Percentiles rank a stretch among this genome's conserved stretches.
phyloP scores from a whole-genome alignment of 2,329 filamentous ascomycete species.

The Colletotrichum tamarilloi region DNA sequence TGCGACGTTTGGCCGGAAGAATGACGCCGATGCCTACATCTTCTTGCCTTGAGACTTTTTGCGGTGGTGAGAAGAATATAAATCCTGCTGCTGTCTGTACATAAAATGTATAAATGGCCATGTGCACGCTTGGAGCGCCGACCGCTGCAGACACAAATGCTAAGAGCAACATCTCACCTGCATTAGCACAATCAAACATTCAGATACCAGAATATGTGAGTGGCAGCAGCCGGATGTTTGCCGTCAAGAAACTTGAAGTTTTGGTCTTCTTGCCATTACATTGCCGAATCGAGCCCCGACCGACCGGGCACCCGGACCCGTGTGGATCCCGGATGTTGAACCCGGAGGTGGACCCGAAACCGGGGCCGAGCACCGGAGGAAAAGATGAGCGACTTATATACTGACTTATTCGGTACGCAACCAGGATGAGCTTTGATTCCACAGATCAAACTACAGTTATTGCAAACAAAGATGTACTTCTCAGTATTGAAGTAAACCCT shows the following conservation, averaged over 20 bases:
- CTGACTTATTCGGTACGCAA: too few relatives aligned
- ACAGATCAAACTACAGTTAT: too few relatives aligned
- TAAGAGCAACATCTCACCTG: neutral
- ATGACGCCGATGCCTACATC: conserved; percentile 14
- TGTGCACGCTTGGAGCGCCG: neutral
- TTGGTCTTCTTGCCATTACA: neutral
- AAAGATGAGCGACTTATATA: neutral
- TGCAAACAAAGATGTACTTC: too few relatives aligned
- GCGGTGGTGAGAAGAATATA: neutral
- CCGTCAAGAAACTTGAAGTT: neutral
- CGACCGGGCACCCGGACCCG: too few relatives aligned
- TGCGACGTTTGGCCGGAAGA: conserved; percentile 10
- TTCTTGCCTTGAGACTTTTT: neutral
- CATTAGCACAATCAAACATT: neutral
- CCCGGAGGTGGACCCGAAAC: neutral
- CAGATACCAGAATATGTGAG: neutral
- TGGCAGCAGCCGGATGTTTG: neutral
- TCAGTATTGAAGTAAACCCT: too few relatives aligned
- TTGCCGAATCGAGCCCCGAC: neutral
- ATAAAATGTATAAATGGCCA: neutral
- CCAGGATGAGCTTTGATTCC: too few relatives aligned
- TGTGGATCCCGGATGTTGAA: neutral
- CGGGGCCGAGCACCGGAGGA: too few relatives aligned
- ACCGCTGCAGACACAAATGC: neutral
- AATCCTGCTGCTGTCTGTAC: neutral